Conservation (phyloP, 2,329 filamentous ascomycete genomes). For the Arthrobotrys megalospora region DNA sequence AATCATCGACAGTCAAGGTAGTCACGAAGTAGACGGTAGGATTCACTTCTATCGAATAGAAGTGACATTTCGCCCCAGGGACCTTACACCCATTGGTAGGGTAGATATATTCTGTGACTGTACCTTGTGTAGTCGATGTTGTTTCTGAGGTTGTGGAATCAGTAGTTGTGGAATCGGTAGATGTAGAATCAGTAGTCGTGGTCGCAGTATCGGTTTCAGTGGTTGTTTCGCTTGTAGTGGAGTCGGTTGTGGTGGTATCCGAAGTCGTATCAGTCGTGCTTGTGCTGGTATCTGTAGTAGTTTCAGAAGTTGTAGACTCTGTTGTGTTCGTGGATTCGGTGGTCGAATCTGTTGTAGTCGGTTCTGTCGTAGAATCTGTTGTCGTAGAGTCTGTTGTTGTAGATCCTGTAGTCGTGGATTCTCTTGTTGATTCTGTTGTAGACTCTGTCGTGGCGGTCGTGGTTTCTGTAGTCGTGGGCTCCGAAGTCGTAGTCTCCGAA, state of each 20-base stretch:
- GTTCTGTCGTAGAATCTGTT: slow-evolving; percentile 1
- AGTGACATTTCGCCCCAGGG: slow-evolving; percentile 34
- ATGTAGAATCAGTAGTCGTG: slow-evolving; percentile 7
- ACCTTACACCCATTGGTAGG: slow-evolving; percentile 30
- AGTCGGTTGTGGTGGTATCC: slow-evolving; percentile 4
- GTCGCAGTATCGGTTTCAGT: slow-evolving; percentile 9
- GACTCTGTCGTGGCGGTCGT: background rate
- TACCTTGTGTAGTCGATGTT: slow-evolving; percentile 23
- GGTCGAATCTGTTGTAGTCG: background rate
- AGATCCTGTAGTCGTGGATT: too few relatives aligned
- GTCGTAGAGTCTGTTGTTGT: slow-evolving; percentile 2
- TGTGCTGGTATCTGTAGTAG: background rate
- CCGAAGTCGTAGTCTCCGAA: background rate
- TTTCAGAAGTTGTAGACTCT: slow-evolving; percentile 3
- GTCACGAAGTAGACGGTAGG: slow-evolving; percentile 45
- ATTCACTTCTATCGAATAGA: slow-evolving; percentile 25
- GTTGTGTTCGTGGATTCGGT: slow-evolving; percentile 4
- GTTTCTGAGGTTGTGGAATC: slow-evolving; percentile 6
- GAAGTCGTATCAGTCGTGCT: slow-evolving; percentile 12
- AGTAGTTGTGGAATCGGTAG: background rate
- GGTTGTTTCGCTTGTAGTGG: slow-evolving; percentile 3
- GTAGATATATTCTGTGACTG: slow-evolving; percentile 24
- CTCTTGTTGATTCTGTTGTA: slow-evolving; percentile 16
- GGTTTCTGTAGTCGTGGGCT: slow-evolving; percentile 25
- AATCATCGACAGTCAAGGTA: slow-evolving; percentile 37